Conservation (phyloP, 2,329 filamentous ascomycete genomes). For the Sarocladium strictum region DNA sequence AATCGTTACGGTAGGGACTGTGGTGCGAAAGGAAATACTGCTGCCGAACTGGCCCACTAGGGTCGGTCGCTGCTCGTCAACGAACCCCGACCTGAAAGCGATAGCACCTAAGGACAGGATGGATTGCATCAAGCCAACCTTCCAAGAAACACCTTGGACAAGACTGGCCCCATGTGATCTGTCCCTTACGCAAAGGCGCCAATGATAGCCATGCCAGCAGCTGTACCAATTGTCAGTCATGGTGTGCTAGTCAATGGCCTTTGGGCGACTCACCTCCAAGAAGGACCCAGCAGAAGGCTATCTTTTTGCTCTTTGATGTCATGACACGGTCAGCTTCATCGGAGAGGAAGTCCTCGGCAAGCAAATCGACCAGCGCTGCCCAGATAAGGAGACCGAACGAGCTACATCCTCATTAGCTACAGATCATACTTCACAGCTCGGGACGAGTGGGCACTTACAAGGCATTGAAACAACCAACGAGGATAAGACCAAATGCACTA, state of each 20-base stretch:
- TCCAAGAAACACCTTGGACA: not conserved
- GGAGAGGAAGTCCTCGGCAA: slow-evolving; percentile 61
- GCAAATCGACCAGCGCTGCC: slow-evolving; percentile 55
- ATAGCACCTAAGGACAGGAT: too few relatives aligned
- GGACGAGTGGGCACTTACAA: slow-evolving; percentile 38
- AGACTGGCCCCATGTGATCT: too few relatives aligned
- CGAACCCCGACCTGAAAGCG: not conserved
- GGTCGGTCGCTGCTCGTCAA: not conserved
- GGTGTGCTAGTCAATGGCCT: not conserved
- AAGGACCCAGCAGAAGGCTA: slow-evolving; percentile 45
- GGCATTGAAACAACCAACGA: slow-evolving; percentile 60
- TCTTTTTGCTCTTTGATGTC: slow-evolving; percentile 45
- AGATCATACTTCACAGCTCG: slow-evolving; percentile 8
- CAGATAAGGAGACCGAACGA: slow-evolving; percentile 57
- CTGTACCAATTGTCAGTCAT: slow-evolving; percentile 13
- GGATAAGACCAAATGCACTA: slow-evolving; percentile 56
- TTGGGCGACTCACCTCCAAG: slow-evolving; percentile 37
- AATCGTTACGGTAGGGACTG: slow-evolving; percentile 8
- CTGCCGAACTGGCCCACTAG: not conserved
- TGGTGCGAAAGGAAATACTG: not conserved
- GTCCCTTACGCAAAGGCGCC: slow-evolving; percentile 25
- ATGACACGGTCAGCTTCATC: slow-evolving; percentile 46
- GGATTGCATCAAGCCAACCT: not conserved
- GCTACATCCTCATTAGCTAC: slow-evolving; percentile 22
- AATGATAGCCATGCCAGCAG: slow-evolving; percentile 26